phyloP scores from a whole-genome alignment of 1,284 basidiomycete genomes.

The Puccinia triticina region DNA sequence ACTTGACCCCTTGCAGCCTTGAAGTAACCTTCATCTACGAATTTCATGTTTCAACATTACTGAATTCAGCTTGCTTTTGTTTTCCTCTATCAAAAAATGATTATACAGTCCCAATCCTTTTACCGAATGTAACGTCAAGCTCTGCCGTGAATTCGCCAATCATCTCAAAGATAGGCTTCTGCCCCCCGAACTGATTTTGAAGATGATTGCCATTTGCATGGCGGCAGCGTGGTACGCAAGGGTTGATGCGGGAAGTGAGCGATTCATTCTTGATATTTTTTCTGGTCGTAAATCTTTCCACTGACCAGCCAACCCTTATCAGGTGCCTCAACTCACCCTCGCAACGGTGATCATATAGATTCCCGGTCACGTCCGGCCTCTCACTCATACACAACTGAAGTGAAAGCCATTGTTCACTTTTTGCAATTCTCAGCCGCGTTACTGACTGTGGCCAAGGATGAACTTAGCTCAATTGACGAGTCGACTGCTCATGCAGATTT shows the following conservation, averaged over 20 bases:
- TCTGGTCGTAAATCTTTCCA: neutral
- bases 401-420: constrained; percentile 33
- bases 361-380: neutral
- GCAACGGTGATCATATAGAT: constrained; percentile 10
- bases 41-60: neutral
- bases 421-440: constrained; percentile 30
- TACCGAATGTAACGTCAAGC: constrained; percentile 52
- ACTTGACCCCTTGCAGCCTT: constrained; percentile 55
- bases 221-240: constrained; percentile 80
- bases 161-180: constrained; percentile 71
- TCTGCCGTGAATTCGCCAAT: constrained; percentile 66
- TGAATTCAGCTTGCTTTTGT: constrained; percentile 61
- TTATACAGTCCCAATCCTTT: constrained; percentile 50
- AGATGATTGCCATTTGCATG: constrained; percentile 73
- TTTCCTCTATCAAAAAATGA: constrained; percentile 60
- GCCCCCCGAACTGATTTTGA: constrained; percentile 75
- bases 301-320: neutral
- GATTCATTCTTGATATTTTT: neutral
- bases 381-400: constrained; percentile 14
- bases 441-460: constrained; percentile 21
- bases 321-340: constrained; percentile 21
- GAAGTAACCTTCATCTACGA: neutral
- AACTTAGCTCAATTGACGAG: constrained; percentile 17
- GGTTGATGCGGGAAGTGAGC: constrained; percentile 61
- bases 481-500: constrained; percentile 7